Evolutionary conservation across 345 rosid species (phyloP), one percentile per base, ranked within the genome.

Genomic region (Eucalyptus leucophloia): DNA sequence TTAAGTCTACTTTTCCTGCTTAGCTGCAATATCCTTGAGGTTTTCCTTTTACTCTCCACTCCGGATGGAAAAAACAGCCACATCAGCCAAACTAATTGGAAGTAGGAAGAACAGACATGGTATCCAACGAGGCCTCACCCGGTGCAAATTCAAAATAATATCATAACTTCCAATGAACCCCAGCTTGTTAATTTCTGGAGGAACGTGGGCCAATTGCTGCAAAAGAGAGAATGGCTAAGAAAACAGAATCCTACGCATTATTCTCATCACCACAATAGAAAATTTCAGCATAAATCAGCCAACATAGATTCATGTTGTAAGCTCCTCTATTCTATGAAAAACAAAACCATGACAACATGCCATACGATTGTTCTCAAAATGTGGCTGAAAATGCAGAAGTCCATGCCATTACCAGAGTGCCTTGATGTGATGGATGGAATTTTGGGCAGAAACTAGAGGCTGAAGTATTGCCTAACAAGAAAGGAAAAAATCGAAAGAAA

Each of bases 41-140:
- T 94, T 97, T 69, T 95, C 95, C 93, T 97, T 96, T 90, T 97
- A 92, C 91, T 97, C 98, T 34, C 98, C 99, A 49, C 54, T 92
- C 99, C 95, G 90, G 54, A 88, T 49, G 54, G n/a, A 8, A 28
- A n/a, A 24, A 65, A 65, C 23, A 86, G 81, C 51, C 56, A 32
- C 32, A 49, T 44, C 16, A 26, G 15, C 19, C 24, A 49, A 26
- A 51, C 17, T 51, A 49, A 32, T 23, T 32, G 87, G 24, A 51
- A 53, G 4, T 26, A 24, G 17, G 32, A 82, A 53, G 30, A 23
- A 28, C 24, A n/a, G 45, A 37, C 60, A 30, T 65, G 8, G 86
- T 23, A 32, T 21, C 88, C 47, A n/a, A 26, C 8, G 87, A 37
- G 9, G 49, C 89, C 88, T 88, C 88, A 97, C 99, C 98, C 95